These are phyloP conservation scores for Globisporangium ultimum DNA, from an alignment of 352 stramenopile genomes.

Conservation along the genomic window DNA sequence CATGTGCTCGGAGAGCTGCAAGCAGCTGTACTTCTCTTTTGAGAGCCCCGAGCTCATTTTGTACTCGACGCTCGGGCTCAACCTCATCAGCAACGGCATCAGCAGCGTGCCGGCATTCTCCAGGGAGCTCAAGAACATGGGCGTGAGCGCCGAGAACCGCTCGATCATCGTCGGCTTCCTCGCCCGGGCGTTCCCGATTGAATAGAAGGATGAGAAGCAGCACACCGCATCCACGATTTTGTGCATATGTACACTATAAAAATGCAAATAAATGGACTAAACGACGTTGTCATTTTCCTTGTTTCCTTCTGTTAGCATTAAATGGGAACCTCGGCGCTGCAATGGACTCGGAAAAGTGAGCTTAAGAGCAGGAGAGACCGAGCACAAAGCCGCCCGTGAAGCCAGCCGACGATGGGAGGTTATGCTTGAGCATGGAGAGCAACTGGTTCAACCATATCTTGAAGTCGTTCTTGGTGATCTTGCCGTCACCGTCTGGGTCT, in stretches of 20 bases:
- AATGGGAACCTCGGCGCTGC: no score
- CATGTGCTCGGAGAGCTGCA: conserved; percentile 65
- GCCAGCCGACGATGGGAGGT: conserved; percentile 78
- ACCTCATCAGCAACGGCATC: conserved; percentile 83
- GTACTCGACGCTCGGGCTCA: conserved; percentile 77
- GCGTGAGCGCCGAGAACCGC: conserved; percentile 63
- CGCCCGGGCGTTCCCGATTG: conserved; percentile 64
- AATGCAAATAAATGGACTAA: no score
- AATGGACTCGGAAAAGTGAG: no score
- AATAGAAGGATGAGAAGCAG: conserved; percentile 16
- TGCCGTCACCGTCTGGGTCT: conserved; percentile 80
- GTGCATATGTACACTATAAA: no score
- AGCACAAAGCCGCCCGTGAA: conserved; percentile 79
- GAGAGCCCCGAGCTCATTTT: conserved; percentile 71
- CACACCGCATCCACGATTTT: no score
- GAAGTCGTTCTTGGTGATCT: conserved; percentile 80
- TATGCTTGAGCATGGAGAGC: conserved; percentile 70
- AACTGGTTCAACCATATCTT: conserved; percentile 75
- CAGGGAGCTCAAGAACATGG: conserved; percentile 73
- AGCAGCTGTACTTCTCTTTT: conserved; percentile 74
- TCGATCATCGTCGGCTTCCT: conserved; percentile 79
- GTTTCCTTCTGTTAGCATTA: no score
- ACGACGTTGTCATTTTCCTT: no score
- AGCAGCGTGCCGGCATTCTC: conserved; percentile 80
- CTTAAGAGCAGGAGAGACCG: conserved; percentile 58